Conservation (phyloP, 2,329 filamentous ascomycete species). For the Verticillium isaacii region DNA sequence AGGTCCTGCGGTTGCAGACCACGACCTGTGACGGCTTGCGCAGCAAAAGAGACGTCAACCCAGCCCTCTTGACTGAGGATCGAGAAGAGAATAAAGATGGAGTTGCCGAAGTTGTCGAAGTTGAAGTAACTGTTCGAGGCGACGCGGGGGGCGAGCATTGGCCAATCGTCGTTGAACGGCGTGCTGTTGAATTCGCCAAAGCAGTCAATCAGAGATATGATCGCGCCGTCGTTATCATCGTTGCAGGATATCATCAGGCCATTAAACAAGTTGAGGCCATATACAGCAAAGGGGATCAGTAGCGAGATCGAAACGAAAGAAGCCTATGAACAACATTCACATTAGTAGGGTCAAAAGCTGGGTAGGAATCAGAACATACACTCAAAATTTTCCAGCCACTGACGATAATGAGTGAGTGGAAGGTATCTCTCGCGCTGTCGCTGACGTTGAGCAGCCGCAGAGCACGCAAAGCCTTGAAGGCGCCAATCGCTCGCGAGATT, state of each 20-base stretch:
- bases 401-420: conserved; percentile 91
- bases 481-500: conserved; percentile 85
- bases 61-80: conserved; percentile 99
- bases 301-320: conserved; percentile 92
- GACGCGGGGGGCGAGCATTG: conserved; percentile 75
- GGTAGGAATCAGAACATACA: conserved; percentile 37
- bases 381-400: conserved; percentile 93
- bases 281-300: conserved; percentile 93
- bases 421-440: conserved; percentile 91
- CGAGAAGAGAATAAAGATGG: conserved; percentile 94
- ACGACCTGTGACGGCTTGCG: conserved; percentile 73
- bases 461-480: conserved; percentile 93
- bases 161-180: conserved; percentile 72
- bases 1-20: conserved; percentile 68
- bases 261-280: conserved; percentile 88
- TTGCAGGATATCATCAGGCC: conserved; percentile 80
- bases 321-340: conserved; percentile 40
- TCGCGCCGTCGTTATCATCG: conserved; percentile 52
- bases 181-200: conserved; percentile 75
- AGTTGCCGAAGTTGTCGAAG: conserved; percentile 92
- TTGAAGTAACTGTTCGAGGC: conserved; percentile 80
- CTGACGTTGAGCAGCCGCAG: conserved; percentile 90
- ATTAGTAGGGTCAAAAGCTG: not conserved
- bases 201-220: conserved; percentile 65
- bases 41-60: conserved; percentile 85